Percentiles rank a stretch among this genome's conserved stretches.
Evolutionary conservation across 139 green algal genomes (phyloP).

Genomic region (Pedinophyceae sp.): DNA sequence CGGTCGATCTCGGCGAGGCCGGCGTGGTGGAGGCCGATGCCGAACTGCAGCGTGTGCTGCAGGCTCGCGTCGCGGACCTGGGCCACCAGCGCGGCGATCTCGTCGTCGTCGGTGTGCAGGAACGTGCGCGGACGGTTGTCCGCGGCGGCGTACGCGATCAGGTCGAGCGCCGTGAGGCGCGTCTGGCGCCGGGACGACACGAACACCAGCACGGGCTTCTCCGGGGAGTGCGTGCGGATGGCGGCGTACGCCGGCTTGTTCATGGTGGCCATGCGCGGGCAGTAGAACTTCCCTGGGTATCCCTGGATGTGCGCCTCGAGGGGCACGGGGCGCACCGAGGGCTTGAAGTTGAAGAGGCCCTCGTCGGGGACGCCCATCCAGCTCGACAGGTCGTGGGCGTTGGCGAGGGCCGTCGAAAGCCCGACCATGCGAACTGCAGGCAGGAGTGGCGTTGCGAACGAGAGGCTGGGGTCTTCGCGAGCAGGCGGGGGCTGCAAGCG

Average conservation of each 20-base stretch:
- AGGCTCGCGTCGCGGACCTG: constrained; percentile 27
- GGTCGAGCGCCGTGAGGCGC: constrained; percentile 83
- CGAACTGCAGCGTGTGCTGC: constrained; percentile 78
- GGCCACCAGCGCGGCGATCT: constrained; percentile 32
- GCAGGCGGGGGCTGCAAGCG: too few species aligned
- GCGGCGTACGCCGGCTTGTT: constrained; percentile 94
- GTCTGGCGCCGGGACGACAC: constrained; percentile 81
- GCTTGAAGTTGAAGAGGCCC: constrained; percentile 97
- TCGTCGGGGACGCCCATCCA: constrained; percentile 70
- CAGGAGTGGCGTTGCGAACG: constrained; percentile 8
- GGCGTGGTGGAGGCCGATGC: constrained; percentile 93
- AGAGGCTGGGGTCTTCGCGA: neutral
- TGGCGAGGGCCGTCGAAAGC: constrained; percentile 87
- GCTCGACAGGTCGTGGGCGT: constrained; percentile 81
- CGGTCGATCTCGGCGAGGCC: constrained; percentile 72
- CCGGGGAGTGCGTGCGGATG: constrained; percentile 78
- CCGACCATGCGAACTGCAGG: constrained; percentile 89
- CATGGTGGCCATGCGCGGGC: constrained; percentile 93
- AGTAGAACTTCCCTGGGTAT: constrained; percentile 86
- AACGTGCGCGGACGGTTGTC: constrained; percentile 69
- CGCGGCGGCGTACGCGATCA: constrained; percentile 82
- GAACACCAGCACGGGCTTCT: constrained; percentile 87
- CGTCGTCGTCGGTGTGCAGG: constrained; percentile 49
- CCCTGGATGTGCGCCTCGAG: constrained; percentile 92
- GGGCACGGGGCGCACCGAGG: constrained; percentile 78